These are phyloP conservation scores for Penicillium thymicola DNA, from an alignment of 2,329 filamentous ascomycete species.

Conservation along the genomic window DNA sequence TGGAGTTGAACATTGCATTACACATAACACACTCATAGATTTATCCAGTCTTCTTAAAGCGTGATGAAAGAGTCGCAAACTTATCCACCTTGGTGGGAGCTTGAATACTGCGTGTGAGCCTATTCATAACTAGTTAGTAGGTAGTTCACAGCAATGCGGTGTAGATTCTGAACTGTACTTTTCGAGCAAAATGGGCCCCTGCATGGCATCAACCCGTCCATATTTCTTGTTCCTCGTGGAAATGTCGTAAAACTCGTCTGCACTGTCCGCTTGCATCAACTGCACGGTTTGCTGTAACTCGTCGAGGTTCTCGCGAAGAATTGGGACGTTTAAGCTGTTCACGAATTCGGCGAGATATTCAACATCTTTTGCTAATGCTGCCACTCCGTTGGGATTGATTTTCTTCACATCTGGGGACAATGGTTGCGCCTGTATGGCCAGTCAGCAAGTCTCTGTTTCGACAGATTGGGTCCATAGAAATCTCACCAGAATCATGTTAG, in stretches of 20 bases:
- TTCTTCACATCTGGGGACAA: slow-evolving; percentile 74
- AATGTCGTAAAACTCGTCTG: slow-evolving; percentile 96
- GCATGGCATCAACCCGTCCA: slow-evolving; percentile 84
- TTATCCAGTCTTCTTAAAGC: slow-evolving; percentile 60
- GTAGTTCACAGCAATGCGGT: not conserved
- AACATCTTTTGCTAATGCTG: slow-evolving; percentile 77
- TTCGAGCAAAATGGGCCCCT: slow-evolving; percentile 84
- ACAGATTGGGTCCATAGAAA: not conserved
- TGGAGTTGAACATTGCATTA: not conserved
- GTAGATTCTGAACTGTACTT: slow-evolving; percentile 59
- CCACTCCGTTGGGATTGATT: slow-evolving; percentile 84
- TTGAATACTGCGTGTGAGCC: slow-evolving; percentile 63
- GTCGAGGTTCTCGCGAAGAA: slow-evolving; percentile 82
- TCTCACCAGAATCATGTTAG: slow-evolving; percentile 73
- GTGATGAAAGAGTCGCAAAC: slow-evolving; percentile 69
- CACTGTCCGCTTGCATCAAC: slow-evolving; percentile 79
- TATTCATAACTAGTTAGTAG: slow-evolving; percentile 34
- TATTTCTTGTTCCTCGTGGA: slow-evolving; percentile 89
- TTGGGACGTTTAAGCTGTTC: slow-evolving; percentile 78
- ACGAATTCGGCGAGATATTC: slow-evolving; percentile 83
- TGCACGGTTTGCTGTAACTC: slow-evolving; percentile 91
- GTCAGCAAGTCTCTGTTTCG: slow-evolving; percentile 10
- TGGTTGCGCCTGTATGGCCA: slow-evolving; percentile 60
- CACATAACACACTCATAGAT: slow-evolving; percentile 15
- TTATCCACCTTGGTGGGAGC: slow-evolving; percentile 60